Percentiles rank a stretch among this genome's conserved stretches.
Conservation (phyloP, 148 eudicot genomes). For the Polygonum aviculare region DNA sequence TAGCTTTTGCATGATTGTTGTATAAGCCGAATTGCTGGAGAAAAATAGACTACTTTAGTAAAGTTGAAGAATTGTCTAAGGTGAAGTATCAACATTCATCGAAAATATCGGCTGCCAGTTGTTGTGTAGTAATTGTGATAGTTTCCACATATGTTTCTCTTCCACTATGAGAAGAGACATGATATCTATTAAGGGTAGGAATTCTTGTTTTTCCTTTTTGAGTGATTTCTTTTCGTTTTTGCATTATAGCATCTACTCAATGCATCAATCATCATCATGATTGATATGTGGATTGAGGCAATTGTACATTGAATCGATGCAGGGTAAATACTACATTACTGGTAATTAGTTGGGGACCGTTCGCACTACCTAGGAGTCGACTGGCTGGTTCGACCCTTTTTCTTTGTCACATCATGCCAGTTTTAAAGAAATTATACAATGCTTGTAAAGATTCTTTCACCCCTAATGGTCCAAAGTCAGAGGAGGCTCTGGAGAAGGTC, state of each 20-base stretch:
- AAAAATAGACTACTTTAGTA: not conserved
- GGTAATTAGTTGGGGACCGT: not conserved
- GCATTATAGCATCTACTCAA: not conserved
- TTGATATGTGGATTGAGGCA: not conserved
- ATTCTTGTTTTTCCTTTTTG: not conserved
- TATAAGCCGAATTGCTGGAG: not conserved
- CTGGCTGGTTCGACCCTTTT: not conserved
- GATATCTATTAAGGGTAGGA: not conserved
- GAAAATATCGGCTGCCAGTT: not conserved
- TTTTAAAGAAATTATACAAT: constrained; percentile 83
- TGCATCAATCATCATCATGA: not conserved
- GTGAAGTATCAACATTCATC: not conserved
- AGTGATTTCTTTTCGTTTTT: not conserved
- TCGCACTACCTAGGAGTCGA: not conserved
- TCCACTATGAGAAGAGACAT: not conserved
- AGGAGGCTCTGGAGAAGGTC: constrained; percentile 76
- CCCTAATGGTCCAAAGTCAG: constrained; percentile 73
- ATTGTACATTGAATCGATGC: not conserved
- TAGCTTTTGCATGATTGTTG: not conserved
- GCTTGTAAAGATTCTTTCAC: constrained; percentile 91
- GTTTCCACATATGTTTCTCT: not conserved
- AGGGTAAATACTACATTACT: constrained; percentile 2
- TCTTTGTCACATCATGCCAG: constrained; percentile 63
- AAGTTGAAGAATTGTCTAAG: not conserved
- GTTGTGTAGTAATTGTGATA: not conserved